Base-by-base conservation (phyloP, 2,329 filamentous ascomycete species). In the Torrubiella hemipterigena region DNA sequence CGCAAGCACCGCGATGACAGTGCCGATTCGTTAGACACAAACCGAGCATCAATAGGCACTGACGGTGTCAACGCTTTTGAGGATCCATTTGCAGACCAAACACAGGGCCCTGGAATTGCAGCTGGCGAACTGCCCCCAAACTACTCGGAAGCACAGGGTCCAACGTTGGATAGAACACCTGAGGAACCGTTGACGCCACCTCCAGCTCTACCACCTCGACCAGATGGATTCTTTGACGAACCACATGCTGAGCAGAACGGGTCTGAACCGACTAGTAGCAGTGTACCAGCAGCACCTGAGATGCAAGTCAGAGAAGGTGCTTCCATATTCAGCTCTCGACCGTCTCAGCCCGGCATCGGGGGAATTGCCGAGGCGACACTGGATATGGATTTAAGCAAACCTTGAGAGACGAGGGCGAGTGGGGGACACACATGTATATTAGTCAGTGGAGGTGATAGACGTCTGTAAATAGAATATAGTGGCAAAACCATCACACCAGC, bases 1-100 rank as follows among this genome's bases (percentile, higher is more conserved):
- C 47, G 62, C 27, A 63, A 64, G 28, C 61, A 65, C 29, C 51
- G 62, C 6, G 51, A 59, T 1, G 54, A 54, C n/a, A 67, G 63
- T 34, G 43, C 54, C 8, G 60, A 63, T 26, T 67, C 63, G 0
- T 58, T 67, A 52, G 56, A 57, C 7, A 65, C 55, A 9, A 65
- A 65, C 36, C 50, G 55, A 4, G 61, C 60, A 0, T 65, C 63
- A 1, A 32, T 58, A 4, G 58, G 58, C 0, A 63, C 59, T 31
- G 58, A 61, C n/a, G 54, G 52, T 6, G 40, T 42, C 28, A 46
- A 36, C 21, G 46, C 40, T 14, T 49, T 52, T 14, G 46, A 47
- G n/a, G 47, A 49, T 18, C 28, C 29, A 3, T 29, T 38, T 30
- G 33, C 36, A 28, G 31, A 36, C 13, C 26, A 33, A 24, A 4